Evolutionary conservation across 495 filamentous ascomycete species (phyloP).

Genomic region (Penicillium herquei): DNA sequence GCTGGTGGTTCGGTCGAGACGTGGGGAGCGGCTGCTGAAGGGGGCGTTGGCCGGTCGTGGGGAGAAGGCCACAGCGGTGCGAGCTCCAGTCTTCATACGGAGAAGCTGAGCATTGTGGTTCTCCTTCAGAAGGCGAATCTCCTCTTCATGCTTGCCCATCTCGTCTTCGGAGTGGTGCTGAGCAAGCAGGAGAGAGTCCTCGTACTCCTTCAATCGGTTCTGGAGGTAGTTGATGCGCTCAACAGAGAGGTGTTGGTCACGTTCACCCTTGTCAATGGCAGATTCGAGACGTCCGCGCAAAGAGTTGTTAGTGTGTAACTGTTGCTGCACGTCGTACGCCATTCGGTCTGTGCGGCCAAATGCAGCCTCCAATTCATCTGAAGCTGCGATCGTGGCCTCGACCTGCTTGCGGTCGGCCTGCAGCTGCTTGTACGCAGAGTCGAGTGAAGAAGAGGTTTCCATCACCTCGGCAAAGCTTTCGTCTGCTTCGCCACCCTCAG

Average conservation of each 20-base stretch:
- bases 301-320: conserved; percentile 71
- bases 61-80: conserved; percentile 41
- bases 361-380: conserved; percentile 65
- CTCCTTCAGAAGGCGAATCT: conserved; percentile 71
- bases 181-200: conserved; percentile 79
- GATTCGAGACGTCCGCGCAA: conserved; percentile 79
- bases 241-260: conserved; percentile 75
- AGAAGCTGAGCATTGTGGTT: conserved; percentile 74
- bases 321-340: conserved; percentile 68
- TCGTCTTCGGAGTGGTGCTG: conserved; percentile 86
- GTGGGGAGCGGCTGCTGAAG: conserved; percentile 55
- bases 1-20: conserved; percentile 57
- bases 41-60: conserved; percentile 61
- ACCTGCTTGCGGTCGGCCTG: conserved; percentile 74
- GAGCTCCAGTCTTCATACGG: conserved; percentile 62
- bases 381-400: conserved; percentile 58
- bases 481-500: conserved; percentile 40
- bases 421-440: conserved; percentile 76
- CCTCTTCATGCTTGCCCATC: conserved; percentile 80
- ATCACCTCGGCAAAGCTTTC: conserved; percentile 49
- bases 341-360: conserved; percentile 76
- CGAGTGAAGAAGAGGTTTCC: conserved; percentile 68
- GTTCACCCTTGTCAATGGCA: conserved; percentile 83
- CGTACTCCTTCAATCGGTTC: conserved; percentile 69
- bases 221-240: conserved; percentile 82